These are phyloP conservation scores for Termitomyces titanicus DNA, from an alignment of 768 basidiomycete genomes.

Conservation along the genomic window DNA sequence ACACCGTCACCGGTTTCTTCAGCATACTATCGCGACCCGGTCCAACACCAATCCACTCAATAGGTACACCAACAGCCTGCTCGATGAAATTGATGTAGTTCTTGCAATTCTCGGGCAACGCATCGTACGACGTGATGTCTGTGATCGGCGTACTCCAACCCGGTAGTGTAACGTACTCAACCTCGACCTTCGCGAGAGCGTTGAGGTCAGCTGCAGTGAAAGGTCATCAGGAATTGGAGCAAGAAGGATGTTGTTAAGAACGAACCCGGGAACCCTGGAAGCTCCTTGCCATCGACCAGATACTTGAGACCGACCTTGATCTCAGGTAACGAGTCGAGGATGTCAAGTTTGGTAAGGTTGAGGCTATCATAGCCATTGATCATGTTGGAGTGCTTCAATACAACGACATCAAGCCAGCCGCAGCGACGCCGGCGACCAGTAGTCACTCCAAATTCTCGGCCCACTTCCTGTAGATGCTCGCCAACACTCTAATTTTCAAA, in stretches of 20 bases:
- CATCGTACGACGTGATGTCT: constrained; percentile 56
- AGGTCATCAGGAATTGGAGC: background rate
- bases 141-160: constrained; percentile 88
- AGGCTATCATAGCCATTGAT: constrained; percentile 95
- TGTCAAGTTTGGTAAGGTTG: constrained; percentile 95
- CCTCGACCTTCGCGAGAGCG: constrained; percentile 71
- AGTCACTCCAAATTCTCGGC: constrained; percentile 86
- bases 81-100: constrained; percentile 89
- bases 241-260: constrained; percentile 11
- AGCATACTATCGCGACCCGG: constrained; percentile 82
- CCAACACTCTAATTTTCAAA: constrained; percentile 60
- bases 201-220: constrained; percentile 73
- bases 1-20: constrained; percentile 13
- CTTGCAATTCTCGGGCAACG: constrained; percentile 80
- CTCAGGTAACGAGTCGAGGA: constrained; percentile 80
- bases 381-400: constrained; percentile 85
- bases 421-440: constrained; percentile 92
- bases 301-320: constrained; percentile 90
- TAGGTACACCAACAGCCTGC: constrained; percentile 59
- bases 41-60: constrained; percentile 94
- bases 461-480: constrained; percentile 88
- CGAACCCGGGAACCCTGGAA: constrained; percentile 85
- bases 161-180: constrained; percentile 83
- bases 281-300: constrained; percentile 68
- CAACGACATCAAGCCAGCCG: constrained; percentile 97